Base-by-base conservation (phyloP, 2,329 filamentous ascomycete genomes). In the Cercospora zeina region DNA sequence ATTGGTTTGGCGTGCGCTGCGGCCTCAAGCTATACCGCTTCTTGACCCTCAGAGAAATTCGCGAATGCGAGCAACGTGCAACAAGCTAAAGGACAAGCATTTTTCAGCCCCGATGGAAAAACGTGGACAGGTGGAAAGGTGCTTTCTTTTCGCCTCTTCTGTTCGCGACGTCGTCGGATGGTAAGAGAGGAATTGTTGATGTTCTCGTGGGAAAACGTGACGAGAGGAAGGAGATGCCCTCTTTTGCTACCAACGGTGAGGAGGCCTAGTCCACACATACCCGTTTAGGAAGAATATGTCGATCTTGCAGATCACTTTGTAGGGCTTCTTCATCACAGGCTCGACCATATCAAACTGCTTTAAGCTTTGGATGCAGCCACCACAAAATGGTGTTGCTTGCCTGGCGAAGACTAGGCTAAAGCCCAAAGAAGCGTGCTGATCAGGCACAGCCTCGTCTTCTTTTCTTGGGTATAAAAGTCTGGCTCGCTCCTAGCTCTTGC, bases 31-130 rank as follows among this genome's bases (percentile, higher is more conserved):
- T 53, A 53, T 33, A 21, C 49, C 31, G 49, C n/a, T 53, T 31
- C 6, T 53, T 4, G 42, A 49, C n/a, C 7, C 3, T 10, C 21
- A 34, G 24, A 16, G 9, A 39, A 39, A 39, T 34, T 21, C 16
- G 49, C 49, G 49, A 53, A 53, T 53, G 49, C 49, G 49, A 53
- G 9, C 49, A 53, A 53, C 49, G 30, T 53, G 30, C 27, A 9
- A 53, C 49, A 53, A 53, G 30, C 49, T 49, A n/a, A 19, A 11
- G 13, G 42, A 49, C 21, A 49, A 49, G 42, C 42, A 27, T n/a
- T 27, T n/a, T 4, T 4, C 21, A 30, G 42, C 42, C 42, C n/a
- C 16, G 37, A 42, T 27, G 24, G 24, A 6, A 27, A 27, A n/a
- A n/a, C n/a, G n/a, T n/a, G n/a, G n/a, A 24, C 9, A 13, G 19